Base-by-base conservation (phyloP, 2,329 filamentous ascomycete genomes). In the Xylariaceae sp. region DNA sequence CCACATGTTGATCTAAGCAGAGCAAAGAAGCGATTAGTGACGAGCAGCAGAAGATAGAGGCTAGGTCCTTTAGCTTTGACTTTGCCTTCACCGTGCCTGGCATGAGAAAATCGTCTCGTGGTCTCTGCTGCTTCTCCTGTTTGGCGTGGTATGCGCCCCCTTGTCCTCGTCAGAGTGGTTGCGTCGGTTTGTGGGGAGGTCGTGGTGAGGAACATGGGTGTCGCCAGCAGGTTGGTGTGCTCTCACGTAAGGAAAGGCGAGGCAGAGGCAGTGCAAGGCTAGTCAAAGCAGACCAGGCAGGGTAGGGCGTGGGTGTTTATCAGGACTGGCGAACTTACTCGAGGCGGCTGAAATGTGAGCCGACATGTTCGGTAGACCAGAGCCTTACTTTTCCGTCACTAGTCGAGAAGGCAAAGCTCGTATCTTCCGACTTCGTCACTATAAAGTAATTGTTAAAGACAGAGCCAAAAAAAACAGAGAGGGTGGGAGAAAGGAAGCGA, bases 11-110 rank as follows among this genome's bases (percentile, higher is more conserved):
- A 45, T 67, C 65, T 69, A 60, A 56, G 49, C 59, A 56, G 47
- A 54, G 49, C 26, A 60, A 56, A 51, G 56, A 52, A 43, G 53
- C 60, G 51, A 64, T 70, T 58, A 70, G 68, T 60, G 65, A 67
- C 32, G 67, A 66, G 45, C 47, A 50, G 11, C 47, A 50, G 11
- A 68, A 66, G 62, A 69, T 66, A 34, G 64, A 62, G 29, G 67
- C 69, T 50, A 67, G 56, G 54, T 67, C 65, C 37, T 61, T 40
- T 1, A 68, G 59, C 56, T 54, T 65, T 44, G 67, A 65, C 47
- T 59, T 64, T 49, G 59, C 64, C 47, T 59, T 64, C 48, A 58
- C 50, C 53, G 53, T 60, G 32, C 43, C 50, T 39, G 51, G 34
- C 46, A 56, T 49, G 37, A 50, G 45, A n/a, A 45, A 45, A 45